A percentile compares a stretch with the other conserved stretches of the same genome.
phyloP scores from a whole-genome alignment of 805 yeast species.

The Saturnispora gosingensis region DNA sequence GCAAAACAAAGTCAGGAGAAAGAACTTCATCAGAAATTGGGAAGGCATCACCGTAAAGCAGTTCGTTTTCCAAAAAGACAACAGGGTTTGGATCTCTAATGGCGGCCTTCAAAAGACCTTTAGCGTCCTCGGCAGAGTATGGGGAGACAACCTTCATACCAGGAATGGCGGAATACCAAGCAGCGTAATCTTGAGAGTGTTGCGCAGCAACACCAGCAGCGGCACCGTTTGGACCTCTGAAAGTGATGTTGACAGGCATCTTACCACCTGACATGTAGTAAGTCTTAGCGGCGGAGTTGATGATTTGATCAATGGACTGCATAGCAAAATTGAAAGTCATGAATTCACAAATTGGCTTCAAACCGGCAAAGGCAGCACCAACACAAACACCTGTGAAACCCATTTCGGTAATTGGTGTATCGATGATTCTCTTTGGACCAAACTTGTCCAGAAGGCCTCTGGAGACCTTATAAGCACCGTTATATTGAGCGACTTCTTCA shows the following conservation, averaged over 20 bases:
- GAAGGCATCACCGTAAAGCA: conserved; percentile 85
- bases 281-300: conserved; percentile 98
- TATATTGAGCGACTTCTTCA: conserved; percentile 98
- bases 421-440: conserved; percentile 88
- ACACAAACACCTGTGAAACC: conserved; percentile 94
- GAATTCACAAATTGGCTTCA: conserved; percentile 95
- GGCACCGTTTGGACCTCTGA: conserved; percentile 99
- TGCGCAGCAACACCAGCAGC: conserved; percentile 99
- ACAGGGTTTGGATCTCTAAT: conserved; percentile 98
- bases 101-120: conserved; percentile 93
- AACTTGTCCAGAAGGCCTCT: conserved; percentile 92
- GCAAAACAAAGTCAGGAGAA: conserved; percentile 81
- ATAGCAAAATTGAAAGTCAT: conserved; percentile 99
- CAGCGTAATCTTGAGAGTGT: conserved; percentile 95
- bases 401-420: conserved; percentile 98
- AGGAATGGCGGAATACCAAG: conserved; percentile 98
- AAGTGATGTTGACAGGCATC: conserved; percentile 93
- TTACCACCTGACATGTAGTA: conserved; percentile 99
- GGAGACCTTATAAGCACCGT: conserved; percentile 97
- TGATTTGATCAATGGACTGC: conserved; percentile 98
- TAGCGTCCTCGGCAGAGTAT: conserved; percentile 89
- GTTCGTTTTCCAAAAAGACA: conserved; percentile 90
- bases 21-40: conserved; percentile 83
- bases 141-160: conserved; percentile 97
- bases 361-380: conserved; percentile 93